phyloP scores from a whole-genome alignment of 345 rosid genomes.

The Eucalyptus guilfoylei region DNA sequence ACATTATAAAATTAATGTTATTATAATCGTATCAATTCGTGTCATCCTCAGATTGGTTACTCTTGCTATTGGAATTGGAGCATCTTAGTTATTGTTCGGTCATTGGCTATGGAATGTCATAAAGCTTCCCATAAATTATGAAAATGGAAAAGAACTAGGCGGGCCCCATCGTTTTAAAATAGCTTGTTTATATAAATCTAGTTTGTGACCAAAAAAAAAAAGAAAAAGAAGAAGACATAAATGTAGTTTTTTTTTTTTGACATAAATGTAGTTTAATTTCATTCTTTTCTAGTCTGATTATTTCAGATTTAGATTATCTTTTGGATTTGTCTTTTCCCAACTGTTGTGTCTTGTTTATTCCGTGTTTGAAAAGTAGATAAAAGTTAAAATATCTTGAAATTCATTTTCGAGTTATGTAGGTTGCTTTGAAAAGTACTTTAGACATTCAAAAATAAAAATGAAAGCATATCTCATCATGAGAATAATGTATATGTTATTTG shows the following conservation, averaged over 20 bases:
- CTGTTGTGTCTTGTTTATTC: neutral
- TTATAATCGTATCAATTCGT: fast-evolving
- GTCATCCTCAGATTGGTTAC: neutral
- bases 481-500: neutral
- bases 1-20: neutral
- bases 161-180: neutral
- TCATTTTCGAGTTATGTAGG: neutral
- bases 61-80: neutral
- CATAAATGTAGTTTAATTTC: too few species aligned
- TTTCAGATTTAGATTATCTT: too few species aligned
- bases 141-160: too few species aligned
- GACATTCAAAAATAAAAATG: neutral
- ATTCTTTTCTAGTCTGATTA: neutral
- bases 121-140: neutral
- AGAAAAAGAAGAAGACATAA: too few species aligned
- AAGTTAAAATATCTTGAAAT: neutral
- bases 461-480: neutral
- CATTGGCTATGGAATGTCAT: neutral
- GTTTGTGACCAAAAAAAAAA: fast-evolving
- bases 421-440: neutral
- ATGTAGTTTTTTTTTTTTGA: too few species aligned
- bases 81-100: neutral
- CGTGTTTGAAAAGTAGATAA: neutral
- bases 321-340: neutral
- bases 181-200: neutral